Percentiles rank a stretch among this genome's conserved stretches.
These are phyloP conservation scores for Exophiala lecanii-corni DNA, from an alignment of 2,329 filamentous ascomycete genomes.

Conservation along the genomic window DNA sequence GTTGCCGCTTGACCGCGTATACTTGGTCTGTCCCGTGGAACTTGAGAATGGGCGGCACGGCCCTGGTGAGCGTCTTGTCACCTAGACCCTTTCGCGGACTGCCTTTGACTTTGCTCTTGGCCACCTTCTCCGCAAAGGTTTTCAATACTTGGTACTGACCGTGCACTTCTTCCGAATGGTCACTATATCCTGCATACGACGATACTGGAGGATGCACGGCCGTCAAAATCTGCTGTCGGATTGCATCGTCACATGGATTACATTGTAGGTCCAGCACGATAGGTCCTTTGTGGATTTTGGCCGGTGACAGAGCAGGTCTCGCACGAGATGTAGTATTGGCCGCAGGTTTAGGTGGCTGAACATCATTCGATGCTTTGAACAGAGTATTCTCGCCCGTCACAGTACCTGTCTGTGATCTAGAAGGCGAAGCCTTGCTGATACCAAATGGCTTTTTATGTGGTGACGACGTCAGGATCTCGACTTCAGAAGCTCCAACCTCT, in stretches of 20 bases:
- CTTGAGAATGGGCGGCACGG: slow-evolving; percentile 59
- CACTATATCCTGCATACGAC: slow-evolving; percentile 74
- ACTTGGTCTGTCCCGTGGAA: slow-evolving; percentile 61
- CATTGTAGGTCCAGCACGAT: slow-evolving; percentile 79
- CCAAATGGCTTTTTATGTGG: slow-evolving; percentile 10
- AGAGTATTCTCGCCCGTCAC: background rate
- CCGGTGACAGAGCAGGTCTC: slow-evolving; percentile 20
- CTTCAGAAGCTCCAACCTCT: slow-evolving; percentile 10
- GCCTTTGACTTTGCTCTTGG: slow-evolving; percentile 40
- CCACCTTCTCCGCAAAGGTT: slow-evolving; percentile 67
- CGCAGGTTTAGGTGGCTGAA: slow-evolving; percentile 5
- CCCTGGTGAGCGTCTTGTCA: slow-evolving; percentile 52
- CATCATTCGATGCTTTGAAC: background rate
- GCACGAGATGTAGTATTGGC: slow-evolving; percentile 27
- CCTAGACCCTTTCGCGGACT: slow-evolving; percentile 47
- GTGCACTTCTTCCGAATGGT: slow-evolving; percentile 60
- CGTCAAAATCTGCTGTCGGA: slow-evolving; percentile 70
- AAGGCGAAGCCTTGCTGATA: background rate
- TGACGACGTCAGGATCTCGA: slow-evolving; percentile 11
- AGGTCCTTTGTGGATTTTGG: slow-evolving; percentile 48
- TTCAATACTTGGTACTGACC: slow-evolving; percentile 71
- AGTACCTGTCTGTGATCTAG: background rate
- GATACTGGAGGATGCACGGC: slow-evolving; percentile 68
- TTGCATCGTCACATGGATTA: slow-evolving; percentile 77
- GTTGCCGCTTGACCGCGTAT: slow-evolving; percentile 77